These are phyloP conservation scores for Endoconidiophora laricicola DNA, from an alignment of 2,329 filamentous ascomycete species.

Conservation along the genomic window DNA sequence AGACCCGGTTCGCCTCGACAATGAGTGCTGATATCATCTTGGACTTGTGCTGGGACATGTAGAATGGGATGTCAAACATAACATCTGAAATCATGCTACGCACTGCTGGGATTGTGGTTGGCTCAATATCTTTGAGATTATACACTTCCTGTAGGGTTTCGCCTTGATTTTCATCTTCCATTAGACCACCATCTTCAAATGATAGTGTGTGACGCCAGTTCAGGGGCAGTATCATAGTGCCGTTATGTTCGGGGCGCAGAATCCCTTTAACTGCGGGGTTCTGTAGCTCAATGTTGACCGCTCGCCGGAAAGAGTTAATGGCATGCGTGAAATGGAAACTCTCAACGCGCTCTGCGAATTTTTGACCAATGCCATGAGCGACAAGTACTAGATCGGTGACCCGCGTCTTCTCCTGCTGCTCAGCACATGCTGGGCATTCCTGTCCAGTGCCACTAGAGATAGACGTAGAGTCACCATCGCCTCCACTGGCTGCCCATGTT, in stretches of 20 bases:
- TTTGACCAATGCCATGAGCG: constrained; percentile 91
- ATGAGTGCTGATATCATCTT: constrained; percentile 89
- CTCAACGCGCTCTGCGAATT: constrained; percentile 84
- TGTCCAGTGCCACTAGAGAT: neutral
- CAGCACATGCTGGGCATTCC: constrained; percentile 41
- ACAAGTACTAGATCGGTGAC: constrained; percentile 82
- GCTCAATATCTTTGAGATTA: constrained; percentile 74
- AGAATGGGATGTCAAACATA: constrained; percentile 97
- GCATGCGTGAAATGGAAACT: constrained; percentile 96
- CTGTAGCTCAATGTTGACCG: constrained; percentile 69
- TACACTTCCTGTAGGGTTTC: constrained; percentile 40
- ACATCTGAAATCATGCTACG: constrained; percentile 89
- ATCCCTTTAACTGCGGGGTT: constrained; percentile 58
- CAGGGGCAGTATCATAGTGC: constrained; percentile 82
- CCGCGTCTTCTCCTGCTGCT: constrained; percentile 45
- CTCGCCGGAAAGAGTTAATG: constrained; percentile 75
- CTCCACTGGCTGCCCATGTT: constrained; percentile 18
- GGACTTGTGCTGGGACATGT: constrained; percentile 86
- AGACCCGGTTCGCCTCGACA: constrained; percentile 86
- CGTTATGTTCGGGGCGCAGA: constrained; percentile 57
- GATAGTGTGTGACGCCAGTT: constrained; percentile 87
- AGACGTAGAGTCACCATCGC: neutral
- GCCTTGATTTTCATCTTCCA: constrained; percentile 34
- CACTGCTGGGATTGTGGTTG: constrained; percentile 77
- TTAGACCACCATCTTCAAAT: constrained; percentile 62